phyloP scores from a whole-genome alignment of 2,329 filamentous ascomycete genomes.

The Epichloe brachyelytri region DNA sequence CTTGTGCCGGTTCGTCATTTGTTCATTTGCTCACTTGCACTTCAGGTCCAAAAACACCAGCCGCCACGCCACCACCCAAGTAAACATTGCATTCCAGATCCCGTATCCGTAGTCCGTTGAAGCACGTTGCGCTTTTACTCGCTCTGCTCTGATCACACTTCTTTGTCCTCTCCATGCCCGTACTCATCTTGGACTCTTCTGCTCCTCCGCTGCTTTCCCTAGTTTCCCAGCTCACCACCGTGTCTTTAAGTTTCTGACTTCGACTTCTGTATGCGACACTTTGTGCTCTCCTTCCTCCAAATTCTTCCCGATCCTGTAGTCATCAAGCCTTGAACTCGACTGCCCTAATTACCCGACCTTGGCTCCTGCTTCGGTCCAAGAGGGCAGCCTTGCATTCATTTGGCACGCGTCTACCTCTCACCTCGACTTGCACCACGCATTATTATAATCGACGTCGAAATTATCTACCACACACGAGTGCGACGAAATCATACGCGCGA shows the following conservation, averaged over 20 bases:
- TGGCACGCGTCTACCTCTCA: constrained; percentile 1
- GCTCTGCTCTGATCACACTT: constrained; percentile 2
- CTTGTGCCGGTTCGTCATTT: constrained; percentile 4
- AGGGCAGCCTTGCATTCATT: not conserved
- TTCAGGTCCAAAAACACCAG: constrained; percentile 7
- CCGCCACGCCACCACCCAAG: constrained; percentile 6
- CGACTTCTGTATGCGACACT: not conserved
- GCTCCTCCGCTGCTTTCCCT: not conserved
- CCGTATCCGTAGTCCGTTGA: not conserved
- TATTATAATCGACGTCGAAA: not conserved
- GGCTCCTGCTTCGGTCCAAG: constrained; percentile 1
- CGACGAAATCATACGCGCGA: constrained; percentile 4
- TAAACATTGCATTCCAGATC: constrained; percentile 12
- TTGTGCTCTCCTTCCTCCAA: not conserved
- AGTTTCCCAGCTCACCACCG: not conserved
- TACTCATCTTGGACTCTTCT: not conserved
- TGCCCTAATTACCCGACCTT: not conserved
- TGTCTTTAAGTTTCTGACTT: not conserved
- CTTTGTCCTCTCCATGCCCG: not conserved
- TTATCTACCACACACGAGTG: constrained; percentile 3
- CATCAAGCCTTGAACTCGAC: not conserved
- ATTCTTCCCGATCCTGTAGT: not conserved
- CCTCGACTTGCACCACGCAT: not conserved
- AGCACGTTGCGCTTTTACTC: constrained; percentile 3
- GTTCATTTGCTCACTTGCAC: not conserved